Evolutionary conservation across 306 rosid species (phyloP), one percentile per base, ranked within the genome.

Genomic region (Fagus sylvatica): DNA sequence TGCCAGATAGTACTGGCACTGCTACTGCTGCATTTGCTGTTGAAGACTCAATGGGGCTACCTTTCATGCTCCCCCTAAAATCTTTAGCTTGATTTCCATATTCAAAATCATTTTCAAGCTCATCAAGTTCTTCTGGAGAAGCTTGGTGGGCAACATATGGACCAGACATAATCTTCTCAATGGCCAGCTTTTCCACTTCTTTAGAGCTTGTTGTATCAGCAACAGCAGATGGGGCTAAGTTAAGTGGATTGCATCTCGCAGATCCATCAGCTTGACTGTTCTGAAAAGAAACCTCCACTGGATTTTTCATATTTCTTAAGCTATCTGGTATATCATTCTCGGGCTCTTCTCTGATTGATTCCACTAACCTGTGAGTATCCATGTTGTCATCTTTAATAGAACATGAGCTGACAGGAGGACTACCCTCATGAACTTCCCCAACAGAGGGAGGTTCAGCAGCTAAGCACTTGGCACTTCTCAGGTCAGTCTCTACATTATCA

Each of bases 161-260:
- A 43, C 91, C 89, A 5, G 90, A 82, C 86, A 87, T 81, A 75
- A 90, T 85, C 79, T 89, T 92, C 82, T 87, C 91, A 55, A 88
- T 85, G 39, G 90, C 97, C 70, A 87, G 77, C 66, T 85, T 90
- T 86, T 92, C 98, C 68, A 81, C 94, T 79, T 88, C 97, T 71
- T 78, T 89, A 72, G 86, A 88, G 78, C 19, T 83, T 39, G 94
- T 81, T 68, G 76, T 59, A 76, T 83, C 85, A 39, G 79, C 72
- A 76, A 78, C 66, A 37, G 76, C 69, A 60, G 74, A 32, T 42
- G 77, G 48, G 70, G 67, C 40, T 57, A 74, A 69, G 42, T 46
- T 78, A 49, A 61, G 78, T 46, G 75, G 84, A 84, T 46, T 53
- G 74, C 78, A 73, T 74, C 74, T 74, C 3, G 66, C 81, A 2